Evolutionary conservation across 768 basidiomycete genomes (phyloP), one percentile per base, ranked within the genome.

Genomic region (Lentinula edodes): DNA sequence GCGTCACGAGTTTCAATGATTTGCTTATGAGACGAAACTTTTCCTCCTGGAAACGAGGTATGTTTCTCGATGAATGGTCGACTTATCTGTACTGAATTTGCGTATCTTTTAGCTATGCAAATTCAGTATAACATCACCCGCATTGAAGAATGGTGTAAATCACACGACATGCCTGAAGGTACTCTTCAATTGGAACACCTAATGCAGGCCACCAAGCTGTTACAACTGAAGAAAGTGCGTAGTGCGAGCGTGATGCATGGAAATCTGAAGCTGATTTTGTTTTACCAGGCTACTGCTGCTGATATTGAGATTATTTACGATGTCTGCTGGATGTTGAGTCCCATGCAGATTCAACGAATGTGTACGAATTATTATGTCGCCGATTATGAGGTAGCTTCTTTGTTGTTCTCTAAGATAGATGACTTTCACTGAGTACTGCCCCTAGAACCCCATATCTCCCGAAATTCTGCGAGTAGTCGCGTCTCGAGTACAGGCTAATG

Each of bases 261-360:
- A 9, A 50, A 52, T 16, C n/a, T 43, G 7, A 42, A 15, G 5
- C 16, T 35, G 34, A 51, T 18, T 32, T 58, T 38, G 63, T 20
- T 39, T 60, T 34, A 51, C 36, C 63, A 95, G 94, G 90, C 95
- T 12, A 92, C 95, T 2, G 83, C 92, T 38, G 89, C 90, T 23
- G 97, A 98, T 71, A 97, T 99, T 64, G 95, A 98, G 76, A 98
- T 98, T 69, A 96, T 99, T 68, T 98, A 97, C 72, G 93, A 95
- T 70, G 96, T 99, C 63, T 98, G 96, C 80, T 98, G 97, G 96
- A 98, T 98, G 90, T 81, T 99, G 50, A 98, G 94, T 65, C 97
- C 97, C 1, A 95, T 95, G 75, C 97, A 99, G 74, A 98, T 99
- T 66, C 97, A 98, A 78, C 90, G 97, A 72, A 95, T 99, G 87